phyloP scores from a whole-genome alignment of 1,284 basidiomycete species.

The Cryptococcus maquisensis region DNA sequence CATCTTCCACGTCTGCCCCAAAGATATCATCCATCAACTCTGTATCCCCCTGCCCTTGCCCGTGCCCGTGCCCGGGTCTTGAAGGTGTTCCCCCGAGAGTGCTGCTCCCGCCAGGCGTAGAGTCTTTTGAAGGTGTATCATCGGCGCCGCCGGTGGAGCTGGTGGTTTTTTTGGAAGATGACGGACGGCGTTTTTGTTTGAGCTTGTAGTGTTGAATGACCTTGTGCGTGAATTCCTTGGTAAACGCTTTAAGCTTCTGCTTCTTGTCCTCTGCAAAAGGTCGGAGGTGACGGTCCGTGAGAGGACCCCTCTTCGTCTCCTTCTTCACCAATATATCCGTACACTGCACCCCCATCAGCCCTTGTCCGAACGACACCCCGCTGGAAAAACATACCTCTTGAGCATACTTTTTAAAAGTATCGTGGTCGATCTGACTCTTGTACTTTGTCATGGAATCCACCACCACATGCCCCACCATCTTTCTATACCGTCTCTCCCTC shows the following conservation, averaged over 20 bases:
- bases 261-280: slow-evolving; percentile 78
- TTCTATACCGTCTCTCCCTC: slow-evolving; percentile 77
- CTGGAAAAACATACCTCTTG: slow-evolving; percentile 66
- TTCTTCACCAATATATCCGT: slow-evolving; percentile 80
- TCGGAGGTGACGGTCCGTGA: slow-evolving; percentile 66
- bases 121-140: background rate
- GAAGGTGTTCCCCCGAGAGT: slow-evolving; percentile 3
- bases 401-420: slow-evolving; percentile 90
- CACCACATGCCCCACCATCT: slow-evolving; percentile 82
- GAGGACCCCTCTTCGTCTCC: slow-evolving; percentile 84
- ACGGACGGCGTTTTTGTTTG: slow-evolving; percentile 37
- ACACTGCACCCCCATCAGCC: slow-evolving; percentile 52
- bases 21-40: slow-evolving; percentile 26
- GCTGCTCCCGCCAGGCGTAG: slow-evolving; percentile 1
- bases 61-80: slow-evolving; percentile 6
- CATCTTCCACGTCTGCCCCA: slow-evolving; percentile 16
- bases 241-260: slow-evolving; percentile 86
- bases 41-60: background rate
- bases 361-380: background rate
- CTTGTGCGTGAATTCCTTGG: slow-evolving; percentile 70
- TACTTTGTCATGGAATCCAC: slow-evolving; percentile 90
- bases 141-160: background rate
- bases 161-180: background rate
- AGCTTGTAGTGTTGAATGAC: slow-evolving; percentile 42
- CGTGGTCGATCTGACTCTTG: slow-evolving; percentile 70